Percentiles rank a stretch among this genome's conserved stretches.
Evolutionary conservation across 1,139 yeast genomes (phyloP).

Genomic region (Pneumocystis wakefieldiae): DNA sequence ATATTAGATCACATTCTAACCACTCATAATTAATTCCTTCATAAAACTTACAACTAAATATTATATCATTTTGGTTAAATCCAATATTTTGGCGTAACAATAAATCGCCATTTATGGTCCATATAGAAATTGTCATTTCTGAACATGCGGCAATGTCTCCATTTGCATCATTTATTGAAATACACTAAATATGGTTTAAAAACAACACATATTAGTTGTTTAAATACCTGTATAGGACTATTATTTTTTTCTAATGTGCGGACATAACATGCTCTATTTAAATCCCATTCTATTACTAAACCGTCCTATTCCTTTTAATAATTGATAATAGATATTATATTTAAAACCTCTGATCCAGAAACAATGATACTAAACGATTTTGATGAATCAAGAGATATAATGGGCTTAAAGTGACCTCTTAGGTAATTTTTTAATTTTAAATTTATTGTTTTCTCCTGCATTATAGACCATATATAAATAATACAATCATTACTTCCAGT

Average conservation of each 20-base stretch:
- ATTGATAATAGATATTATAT: not conserved
- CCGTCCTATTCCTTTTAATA: constrained; percentile 11
- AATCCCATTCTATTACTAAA: constrained; percentile 17
- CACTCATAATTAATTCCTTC: constrained; percentile 11
- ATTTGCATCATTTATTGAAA: constrained; percentile 16
- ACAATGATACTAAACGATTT: constrained; percentile 17
- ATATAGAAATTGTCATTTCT: constrained; percentile 10
- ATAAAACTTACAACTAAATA: constrained; percentile 7
- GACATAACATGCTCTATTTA: constrained; percentile 16
- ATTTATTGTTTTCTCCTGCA: constrained; percentile 10
- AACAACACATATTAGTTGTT: not conserved
- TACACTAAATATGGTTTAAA: not conserved
- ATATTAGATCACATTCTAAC: constrained; percentile 7
- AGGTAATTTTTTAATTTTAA: constrained; percentile 14
- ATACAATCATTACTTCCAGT: constrained; percentile 18
- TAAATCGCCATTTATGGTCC: constrained; percentile 16
- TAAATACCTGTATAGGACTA: constrained; percentile 3
- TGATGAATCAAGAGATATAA: constrained; percentile 16
- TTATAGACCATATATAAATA: constrained; percentile 16
- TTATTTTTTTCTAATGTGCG: constrained; percentile 10
- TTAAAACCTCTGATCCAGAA: constrained; percentile 14
- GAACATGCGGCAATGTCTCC: constrained; percentile 16
- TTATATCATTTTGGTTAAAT: constrained; percentile 4
- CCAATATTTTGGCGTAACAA: constrained; percentile 2
- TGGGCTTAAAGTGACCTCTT: constrained; percentile 16